Conservation (phyloP, 345 rosid genomes). For the Hibiscus trionum region DNA sequence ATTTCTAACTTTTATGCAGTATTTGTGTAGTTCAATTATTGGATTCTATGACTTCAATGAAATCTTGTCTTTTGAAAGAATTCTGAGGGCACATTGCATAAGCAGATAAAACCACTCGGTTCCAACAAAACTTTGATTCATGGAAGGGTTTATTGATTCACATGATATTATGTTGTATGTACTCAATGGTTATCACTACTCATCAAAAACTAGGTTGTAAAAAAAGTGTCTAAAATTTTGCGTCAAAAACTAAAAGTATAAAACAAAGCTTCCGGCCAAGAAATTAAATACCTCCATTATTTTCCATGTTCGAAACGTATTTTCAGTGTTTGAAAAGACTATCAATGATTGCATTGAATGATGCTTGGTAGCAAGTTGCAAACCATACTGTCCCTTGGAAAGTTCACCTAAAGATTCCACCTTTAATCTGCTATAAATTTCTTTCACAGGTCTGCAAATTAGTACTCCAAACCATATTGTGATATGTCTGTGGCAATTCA, state of each 20-base stretch:
- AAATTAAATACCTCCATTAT: background rate
- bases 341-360: background rate
- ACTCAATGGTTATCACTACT: background rate
- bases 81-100: too few relatives aligned
- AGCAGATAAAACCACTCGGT: background rate
- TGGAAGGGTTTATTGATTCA: too few relatives aligned
- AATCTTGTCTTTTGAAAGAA: background rate
- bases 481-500: background rate
- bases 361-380: background rate
- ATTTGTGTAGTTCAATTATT: background rate
- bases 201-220: background rate
- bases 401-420: background rate
- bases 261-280: background rate
- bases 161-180: background rate
- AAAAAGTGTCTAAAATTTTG: background rate
- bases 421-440: background rate
- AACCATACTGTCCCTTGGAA: background rate
- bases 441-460: background rate
- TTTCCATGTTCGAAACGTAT: background rate
- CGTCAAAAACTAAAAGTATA: background rate
- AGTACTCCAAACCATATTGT: background rate
- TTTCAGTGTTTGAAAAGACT: background rate
- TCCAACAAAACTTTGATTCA: too few relatives aligned
- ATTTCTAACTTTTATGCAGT: background rate
- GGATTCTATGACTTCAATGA: background rate